phyloP scores from a whole-genome alignment of 305 asterid species.

The Solanum hybrid region DNA sequence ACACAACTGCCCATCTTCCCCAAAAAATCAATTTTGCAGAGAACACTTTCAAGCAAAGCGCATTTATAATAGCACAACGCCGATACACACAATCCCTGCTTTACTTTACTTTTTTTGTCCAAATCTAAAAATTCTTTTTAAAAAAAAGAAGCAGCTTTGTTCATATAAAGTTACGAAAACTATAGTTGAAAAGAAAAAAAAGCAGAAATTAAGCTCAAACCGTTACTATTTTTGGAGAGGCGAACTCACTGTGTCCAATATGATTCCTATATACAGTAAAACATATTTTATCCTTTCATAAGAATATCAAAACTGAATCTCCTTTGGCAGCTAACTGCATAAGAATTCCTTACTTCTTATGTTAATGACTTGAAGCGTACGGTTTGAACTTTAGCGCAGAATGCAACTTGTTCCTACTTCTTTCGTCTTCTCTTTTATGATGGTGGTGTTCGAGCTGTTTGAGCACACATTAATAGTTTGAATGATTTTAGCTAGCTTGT shows the following conservation, averaged over 20 bases:
- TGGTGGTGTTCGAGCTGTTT: neutral
- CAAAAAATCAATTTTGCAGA: conserved; percentile 16
- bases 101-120: neutral
- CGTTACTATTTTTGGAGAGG: neutral
- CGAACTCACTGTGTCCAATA: neutral
- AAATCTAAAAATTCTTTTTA: neutral
- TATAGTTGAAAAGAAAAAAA: neutral
- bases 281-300: neutral
- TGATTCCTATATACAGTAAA: neutral
- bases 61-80: conserved; percentile 13
- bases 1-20: conserved; percentile 34
- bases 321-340: neutral
- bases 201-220: neutral
- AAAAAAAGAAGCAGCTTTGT: neutral
- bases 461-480: neutral
- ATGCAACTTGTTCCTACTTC: neutral
- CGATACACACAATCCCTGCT: conserved; percentile 34
- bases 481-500: neutral
- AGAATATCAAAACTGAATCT: neutral
- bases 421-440: neutral
- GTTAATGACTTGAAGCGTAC: neutral
- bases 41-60: conserved; percentile 25
- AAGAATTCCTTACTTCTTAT: neutral
- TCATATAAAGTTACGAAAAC: neutral
- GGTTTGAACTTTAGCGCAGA: neutral